Evolutionary conservation across 768 basidiomycete genomes (phyloP).

Genomic region (Tulasnella sp.): DNA sequence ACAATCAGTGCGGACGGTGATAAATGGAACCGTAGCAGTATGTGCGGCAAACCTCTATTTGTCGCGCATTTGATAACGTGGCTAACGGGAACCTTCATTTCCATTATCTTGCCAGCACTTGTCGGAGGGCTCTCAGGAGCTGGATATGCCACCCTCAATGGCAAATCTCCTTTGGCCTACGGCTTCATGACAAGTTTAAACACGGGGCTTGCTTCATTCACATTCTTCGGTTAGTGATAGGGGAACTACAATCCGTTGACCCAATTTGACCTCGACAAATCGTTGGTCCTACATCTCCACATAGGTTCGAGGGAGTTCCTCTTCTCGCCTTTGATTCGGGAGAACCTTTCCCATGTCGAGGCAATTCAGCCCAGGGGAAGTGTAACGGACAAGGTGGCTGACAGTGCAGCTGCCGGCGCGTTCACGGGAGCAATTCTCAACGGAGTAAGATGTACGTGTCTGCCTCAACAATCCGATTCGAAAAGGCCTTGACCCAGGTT

Average conservation of each 20-base stretch:
- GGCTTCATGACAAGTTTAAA: conserved; percentile 69
- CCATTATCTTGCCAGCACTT: conserved; percentile 51
- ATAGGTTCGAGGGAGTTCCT: conserved; percentile 75
- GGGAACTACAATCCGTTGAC: not conserved
- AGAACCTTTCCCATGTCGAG: conserved; percentile 28
- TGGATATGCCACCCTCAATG: conserved; percentile 53
- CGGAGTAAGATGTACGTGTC: conserved; percentile 61
- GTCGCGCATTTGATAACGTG: not conserved
- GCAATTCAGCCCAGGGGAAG: conserved; percentile 56
- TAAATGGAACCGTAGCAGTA: not conserved
- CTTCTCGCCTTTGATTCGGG: conserved; percentile 57
- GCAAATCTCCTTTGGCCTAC: conserved; percentile 55
- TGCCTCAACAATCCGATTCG: not conserved
- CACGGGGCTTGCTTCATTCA: conserved; percentile 67
- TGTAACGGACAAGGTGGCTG: conserved; percentile 63
- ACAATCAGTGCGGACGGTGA: not conserved
- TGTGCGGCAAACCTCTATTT: not conserved
- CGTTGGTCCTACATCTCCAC: too few relatives aligned
- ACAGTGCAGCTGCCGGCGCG: conserved; percentile 74
- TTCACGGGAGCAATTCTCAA: conserved; percentile 64
- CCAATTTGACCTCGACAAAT: not conserved
- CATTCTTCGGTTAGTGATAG: conserved; percentile 72
- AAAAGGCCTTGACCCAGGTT: not conserved
- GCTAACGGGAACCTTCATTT: not conserved
- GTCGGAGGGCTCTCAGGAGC: conserved; percentile 55